Evolutionary conservation across 352 stramenopile genomes (phyloP).

Genomic region (Pythium phragmiticola): DNA sequence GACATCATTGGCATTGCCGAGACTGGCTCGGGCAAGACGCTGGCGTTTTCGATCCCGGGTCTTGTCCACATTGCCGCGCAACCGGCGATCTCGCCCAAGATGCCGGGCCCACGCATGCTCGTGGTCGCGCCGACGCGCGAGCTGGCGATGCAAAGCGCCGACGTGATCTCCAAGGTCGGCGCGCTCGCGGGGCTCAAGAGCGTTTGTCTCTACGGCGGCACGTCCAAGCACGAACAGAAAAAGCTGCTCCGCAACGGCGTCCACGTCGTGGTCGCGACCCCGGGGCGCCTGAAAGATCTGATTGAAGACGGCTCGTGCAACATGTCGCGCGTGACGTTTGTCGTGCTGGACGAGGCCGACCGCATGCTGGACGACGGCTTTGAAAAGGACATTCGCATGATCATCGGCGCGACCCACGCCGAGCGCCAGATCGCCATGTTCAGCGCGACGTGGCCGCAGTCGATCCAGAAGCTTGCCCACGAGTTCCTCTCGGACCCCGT

Average conservation of each 20-base stretch:
- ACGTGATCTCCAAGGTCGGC: conserved; percentile 92
- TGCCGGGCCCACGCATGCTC: conserved; percentile 87
- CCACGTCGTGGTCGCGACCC: conserved; percentile 95
- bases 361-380: conserved; percentile 94
- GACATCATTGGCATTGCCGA: conserved; percentile 93
- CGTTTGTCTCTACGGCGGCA: conserved; percentile 95
- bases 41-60: conserved; percentile 94
- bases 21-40: conserved; percentile 95
- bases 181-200: conserved; percentile 82
- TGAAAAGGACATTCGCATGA: conserved; percentile 92
- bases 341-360: conserved; percentile 97
- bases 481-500: conserved; percentile 95
- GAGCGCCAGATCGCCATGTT: conserved; percentile 98
- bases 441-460: conserved; percentile 95
- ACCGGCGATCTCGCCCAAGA: conserved; percentile 49
- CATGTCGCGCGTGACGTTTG: conserved; percentile 87
- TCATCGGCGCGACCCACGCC: conserved; percentile 76
- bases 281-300: conserved; percentile 93
- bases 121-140: conserved; percentile 94
- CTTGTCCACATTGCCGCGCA: conserved; percentile 85
- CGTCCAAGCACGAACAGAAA: conserved; percentile 94
- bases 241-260: conserved; percentile 84
- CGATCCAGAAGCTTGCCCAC: conserved; percentile 94
- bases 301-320: conserved; percentile 83
- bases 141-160: conserved; percentile 92